A percentile compares a stretch with the other conserved stretches of the same genome.
phyloP scores from a whole-genome alignment of 768 basidiomycete genomes.

The Lactarius sp. region DNA sequence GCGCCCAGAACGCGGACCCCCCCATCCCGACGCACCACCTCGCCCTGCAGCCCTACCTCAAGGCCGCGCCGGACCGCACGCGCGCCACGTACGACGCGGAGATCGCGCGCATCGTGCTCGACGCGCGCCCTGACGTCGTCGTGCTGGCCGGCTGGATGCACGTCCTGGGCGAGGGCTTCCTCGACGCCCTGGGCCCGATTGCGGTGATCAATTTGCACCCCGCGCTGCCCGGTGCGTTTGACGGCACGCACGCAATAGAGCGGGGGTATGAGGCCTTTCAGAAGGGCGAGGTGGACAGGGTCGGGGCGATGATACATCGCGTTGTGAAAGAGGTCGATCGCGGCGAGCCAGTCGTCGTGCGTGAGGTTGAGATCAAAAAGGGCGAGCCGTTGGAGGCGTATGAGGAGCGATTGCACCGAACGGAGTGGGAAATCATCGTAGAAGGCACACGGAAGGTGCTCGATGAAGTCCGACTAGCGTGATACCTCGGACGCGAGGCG shows the following conservation, averaged over 20 bases:
- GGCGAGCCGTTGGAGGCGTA: constrained; percentile 71
- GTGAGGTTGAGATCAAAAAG: constrained; percentile 64
- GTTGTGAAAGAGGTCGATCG: constrained; percentile 92
- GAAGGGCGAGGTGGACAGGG: constrained; percentile 67
- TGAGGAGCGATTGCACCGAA: constrained; percentile 69
- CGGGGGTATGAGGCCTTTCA: constrained; percentile 87
- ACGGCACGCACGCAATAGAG: constrained; percentile 88
- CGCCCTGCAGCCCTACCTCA: constrained; percentile 79
- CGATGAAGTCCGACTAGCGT: constrained; percentile 38
- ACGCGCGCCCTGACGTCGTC: constrained; percentile 70
- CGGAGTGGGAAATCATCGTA: constrained; percentile 91
- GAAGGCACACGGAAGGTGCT: constrained; percentile 72
- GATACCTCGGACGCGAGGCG: background rate
- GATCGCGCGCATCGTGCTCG: constrained; percentile 63
- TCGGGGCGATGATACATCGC: constrained; percentile 91
- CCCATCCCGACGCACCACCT: constrained; percentile 81
- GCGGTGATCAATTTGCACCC: constrained; percentile 97
- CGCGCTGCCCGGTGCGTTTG: constrained; percentile 93
- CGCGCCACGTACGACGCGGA: constrained; percentile 83
- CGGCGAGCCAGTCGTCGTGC: constrained; percentile 81
- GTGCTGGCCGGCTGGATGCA: constrained; percentile 99
- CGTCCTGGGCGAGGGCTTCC: constrained; percentile 77
- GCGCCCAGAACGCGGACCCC: constrained; percentile 66
- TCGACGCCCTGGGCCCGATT: constrained; percentile 61
- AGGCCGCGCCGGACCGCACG: constrained; percentile 63